Percentiles rank a stretch among this genome's conserved stretches.
Evolutionary conservation across 2,329 filamentous ascomycete species (phyloP).

Genomic region (Xylaria sp.): DNA sequence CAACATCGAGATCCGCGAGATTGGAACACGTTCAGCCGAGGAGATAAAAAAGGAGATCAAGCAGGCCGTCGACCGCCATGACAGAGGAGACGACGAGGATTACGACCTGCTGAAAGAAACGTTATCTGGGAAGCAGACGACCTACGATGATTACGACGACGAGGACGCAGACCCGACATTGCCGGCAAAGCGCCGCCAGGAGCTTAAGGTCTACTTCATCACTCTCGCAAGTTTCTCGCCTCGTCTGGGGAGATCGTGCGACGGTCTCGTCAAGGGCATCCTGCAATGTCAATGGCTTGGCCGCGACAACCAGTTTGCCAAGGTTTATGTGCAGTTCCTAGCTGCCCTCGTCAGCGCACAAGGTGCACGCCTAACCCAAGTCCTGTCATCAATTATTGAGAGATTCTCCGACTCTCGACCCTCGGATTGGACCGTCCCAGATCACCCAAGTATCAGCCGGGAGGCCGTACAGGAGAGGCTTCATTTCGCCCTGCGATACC

Average conservation of each 20-base stretch:
- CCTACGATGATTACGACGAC: constrained; percentile 49
- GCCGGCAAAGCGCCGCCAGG: constrained; percentile 45
- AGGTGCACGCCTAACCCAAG: constrained; percentile 71
- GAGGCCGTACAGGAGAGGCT: constrained; percentile 71
- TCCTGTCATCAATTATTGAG: constrained; percentile 79
- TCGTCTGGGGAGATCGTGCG: constrained; percentile 61
- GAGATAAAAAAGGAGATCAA: constrained; percentile 59
- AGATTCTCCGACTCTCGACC: constrained; percentile 65
- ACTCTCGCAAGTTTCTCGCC: constrained; percentile 65
- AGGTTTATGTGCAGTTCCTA: constrained; percentile 69
- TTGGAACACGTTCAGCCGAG: constrained; percentile 55
- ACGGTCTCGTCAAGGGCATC: constrained; percentile 60
- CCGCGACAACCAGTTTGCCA: constrained; percentile 65
- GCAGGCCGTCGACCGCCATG: constrained; percentile 59
- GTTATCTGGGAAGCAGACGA: constrained; percentile 54
- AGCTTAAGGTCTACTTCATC: constrained; percentile 63
- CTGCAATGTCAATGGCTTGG: constrained; percentile 67
- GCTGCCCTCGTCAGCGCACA: constrained; percentile 80
- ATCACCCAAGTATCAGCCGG: constrained; percentile 62
- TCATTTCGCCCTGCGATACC: constrained; percentile 73
- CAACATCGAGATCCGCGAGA: constrained; percentile 59
- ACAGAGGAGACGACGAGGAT: constrained; percentile 59
- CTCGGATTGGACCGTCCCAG: constrained; percentile 51
- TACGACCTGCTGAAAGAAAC: constrained; percentile 65
- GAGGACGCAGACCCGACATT: constrained; percentile 46